Evolutionary conservation across 1,284 basidiomycete species (phyloP), one percentile per base, ranked within the genome.

Genomic region (Polyporus tsugae): DNA sequence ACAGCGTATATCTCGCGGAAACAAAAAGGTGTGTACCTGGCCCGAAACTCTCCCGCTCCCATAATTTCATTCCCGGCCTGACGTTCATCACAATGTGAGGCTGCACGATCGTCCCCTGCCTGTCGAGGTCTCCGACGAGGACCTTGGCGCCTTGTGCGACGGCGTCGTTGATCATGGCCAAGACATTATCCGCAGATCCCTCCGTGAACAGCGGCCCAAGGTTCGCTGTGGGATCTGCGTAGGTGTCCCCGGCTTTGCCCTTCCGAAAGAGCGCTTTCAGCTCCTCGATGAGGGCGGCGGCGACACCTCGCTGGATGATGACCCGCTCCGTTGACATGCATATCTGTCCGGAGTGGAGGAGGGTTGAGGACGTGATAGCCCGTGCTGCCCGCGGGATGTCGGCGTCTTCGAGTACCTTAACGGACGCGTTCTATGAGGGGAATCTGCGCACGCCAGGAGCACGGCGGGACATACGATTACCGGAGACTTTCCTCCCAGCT

Each of bases 291-390:
- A 72, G 65, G 2, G 66, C 61, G 3, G 59, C 7, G 11, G 71
- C 68, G 19, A 81, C 79, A 6, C 75, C 76, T 33, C 81, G 75
- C 72, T 89, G 87, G 15, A 90, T 88, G 61, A 92, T 85, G 39
- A 92, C 83, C 36, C 90, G 87, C 74, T 91, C 89, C 1, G 89
- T 87, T 1, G 89, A 88, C 89, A 92, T 91, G 81, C 91, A 92
- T 62, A 92, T 83, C 80, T 92, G 85, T 2, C 91, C 91, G 4
- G 87, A 89, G 78, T 90, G 85, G 35, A 87, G 73, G 73, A 91
- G 84, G 1, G 87, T 86, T 11, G 88, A 89, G 53, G 82, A 86
- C n/a, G 87, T 81, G 72, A 91, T 86, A 57, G 81, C 79, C 49
- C 81, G 81, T 0, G 90, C 87, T 0, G 90, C 90, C n/a, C 86